Conservation (phyloP, 352 stramenopile species). For the Globisporangium canariense region DNA sequence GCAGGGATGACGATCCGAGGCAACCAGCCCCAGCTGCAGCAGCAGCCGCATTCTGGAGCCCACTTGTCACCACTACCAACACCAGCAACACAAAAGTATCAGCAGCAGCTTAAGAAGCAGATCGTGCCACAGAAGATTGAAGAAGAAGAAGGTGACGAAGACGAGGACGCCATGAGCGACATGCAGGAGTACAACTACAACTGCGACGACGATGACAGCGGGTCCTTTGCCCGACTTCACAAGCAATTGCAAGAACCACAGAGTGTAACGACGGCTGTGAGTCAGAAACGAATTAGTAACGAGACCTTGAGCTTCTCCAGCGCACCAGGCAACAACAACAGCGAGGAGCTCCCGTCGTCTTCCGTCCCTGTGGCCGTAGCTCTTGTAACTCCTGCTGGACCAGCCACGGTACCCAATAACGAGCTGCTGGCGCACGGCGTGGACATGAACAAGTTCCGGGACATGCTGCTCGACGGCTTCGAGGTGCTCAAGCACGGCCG, state of each 20-base stretch:
- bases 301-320: background rate
- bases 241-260: background rate
- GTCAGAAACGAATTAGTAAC: background rate
- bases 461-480: constrained; percentile 66
- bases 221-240: background rate
- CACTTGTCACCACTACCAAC: background rate
- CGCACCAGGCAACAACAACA: constrained; percentile 13
- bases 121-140: constrained; percentile 44
- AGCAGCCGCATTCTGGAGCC: background rate
- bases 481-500: constrained; percentile 73
- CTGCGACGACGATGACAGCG: constrained; percentile 22
- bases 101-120: constrained; percentile 18
- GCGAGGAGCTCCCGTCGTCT: constrained; percentile 11
- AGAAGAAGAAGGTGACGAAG: constrained; percentile 40
- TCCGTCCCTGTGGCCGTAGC: background rate
- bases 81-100: background rate
- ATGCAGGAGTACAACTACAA: constrained; percentile 36
- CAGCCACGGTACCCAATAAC: background rate
- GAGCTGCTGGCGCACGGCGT: constrained; percentile 14
- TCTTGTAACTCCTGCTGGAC: background rate
- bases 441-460: constrained; percentile 57
- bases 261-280: background rate
- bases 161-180: constrained; percentile 28
- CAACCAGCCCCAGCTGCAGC: constrained; percentile 9
- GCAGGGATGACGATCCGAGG: constrained; percentile 2